Evolutionary conservation across 176 grass and related monocot genomes (phyloP).

Genomic region (Cymbopogon citratus): DNA sequence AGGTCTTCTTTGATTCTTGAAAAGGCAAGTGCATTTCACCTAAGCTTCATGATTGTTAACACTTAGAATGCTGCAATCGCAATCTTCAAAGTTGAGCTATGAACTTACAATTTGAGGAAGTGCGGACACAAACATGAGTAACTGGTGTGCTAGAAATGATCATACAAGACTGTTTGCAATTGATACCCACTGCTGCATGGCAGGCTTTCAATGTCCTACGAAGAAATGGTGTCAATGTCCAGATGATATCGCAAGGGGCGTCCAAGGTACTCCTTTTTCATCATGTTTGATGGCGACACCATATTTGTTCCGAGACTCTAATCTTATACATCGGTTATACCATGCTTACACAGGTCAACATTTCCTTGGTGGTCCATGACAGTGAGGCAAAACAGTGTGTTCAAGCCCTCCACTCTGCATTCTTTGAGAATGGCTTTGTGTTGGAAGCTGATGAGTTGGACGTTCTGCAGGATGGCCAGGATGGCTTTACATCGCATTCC

Average conservation of each 20-base stretch:
- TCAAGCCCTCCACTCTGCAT: conserved; percentile 68
- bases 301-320: not conserved
- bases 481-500: not conserved
- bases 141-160: not conserved
- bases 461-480: not conserved
- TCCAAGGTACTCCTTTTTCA: conserved; percentile 57
- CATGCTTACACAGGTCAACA: conserved; percentile 63
- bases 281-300: not conserved
- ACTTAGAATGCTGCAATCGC: not conserved
- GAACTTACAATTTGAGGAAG: not conserved
- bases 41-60: not conserved
- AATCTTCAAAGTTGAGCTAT: not conserved
- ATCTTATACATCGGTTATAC: not conserved
- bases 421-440: conserved; percentile 72
- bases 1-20: conserved; percentile 84
- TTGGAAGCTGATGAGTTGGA: conserved; percentile 47
- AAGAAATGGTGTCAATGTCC: conserved; percentile 76
- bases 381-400: conserved; percentile 81
- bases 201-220: conserved; percentile 88
- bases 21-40: conserved; percentile 46
- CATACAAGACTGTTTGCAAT: not conserved
- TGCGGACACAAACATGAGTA: not conserved
- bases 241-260: conserved; percentile 99
- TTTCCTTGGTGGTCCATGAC: conserved; percentile 86
- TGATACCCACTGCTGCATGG: not conserved